A percentile compares a stretch with the other conserved stretches of the same genome.
phyloP scores from a whole-genome alignment of 2,329 filamentous ascomycete species.

The Fusarium sp. region DNA sequence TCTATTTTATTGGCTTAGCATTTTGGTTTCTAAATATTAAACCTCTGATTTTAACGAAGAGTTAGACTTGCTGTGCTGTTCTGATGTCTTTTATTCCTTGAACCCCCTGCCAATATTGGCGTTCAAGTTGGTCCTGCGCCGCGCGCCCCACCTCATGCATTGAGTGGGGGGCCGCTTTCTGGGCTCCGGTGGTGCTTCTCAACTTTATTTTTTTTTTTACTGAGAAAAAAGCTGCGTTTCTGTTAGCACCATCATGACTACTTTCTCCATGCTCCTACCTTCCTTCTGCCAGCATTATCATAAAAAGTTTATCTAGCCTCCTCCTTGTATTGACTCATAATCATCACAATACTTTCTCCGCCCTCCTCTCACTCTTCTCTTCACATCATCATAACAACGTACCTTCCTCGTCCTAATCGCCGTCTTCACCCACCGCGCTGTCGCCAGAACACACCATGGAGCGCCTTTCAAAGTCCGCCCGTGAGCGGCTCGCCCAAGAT shows the following conservation, averaged over 20 bases:
- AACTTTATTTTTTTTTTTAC: not conserved
- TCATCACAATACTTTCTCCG: not conserved
- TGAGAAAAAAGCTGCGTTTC: not conserved
- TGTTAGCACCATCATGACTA: not conserved
- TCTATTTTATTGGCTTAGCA: not conserved
- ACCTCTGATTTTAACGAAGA: not conserved
- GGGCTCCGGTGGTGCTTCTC: not conserved
- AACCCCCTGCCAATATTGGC: not conserved
- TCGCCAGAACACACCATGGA: conserved; percentile 3
- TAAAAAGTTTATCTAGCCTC: not conserved
- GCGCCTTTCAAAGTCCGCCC: conserved; percentile 30
- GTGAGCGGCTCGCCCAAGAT: conserved; percentile 74
- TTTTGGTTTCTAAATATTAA: not conserved
- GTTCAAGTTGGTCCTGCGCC: not conserved
- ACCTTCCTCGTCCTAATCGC: not conserved
- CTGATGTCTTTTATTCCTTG: not conserved
- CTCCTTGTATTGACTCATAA: not conserved
- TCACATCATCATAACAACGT: not conserved
- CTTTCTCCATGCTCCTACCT: not conserved
- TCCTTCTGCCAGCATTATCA: not conserved
- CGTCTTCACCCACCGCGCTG: not conserved
- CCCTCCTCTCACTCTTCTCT: not conserved
- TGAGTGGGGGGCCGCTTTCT: not conserved
- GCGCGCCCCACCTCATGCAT: not conserved
- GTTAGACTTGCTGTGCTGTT: not conserved